Evolutionary conservation across 2,329 filamentous ascomycete genomes (phyloP), one percentile per base, ranked within the genome.

Genomic region (Macroventuria anomochaeta): DNA sequence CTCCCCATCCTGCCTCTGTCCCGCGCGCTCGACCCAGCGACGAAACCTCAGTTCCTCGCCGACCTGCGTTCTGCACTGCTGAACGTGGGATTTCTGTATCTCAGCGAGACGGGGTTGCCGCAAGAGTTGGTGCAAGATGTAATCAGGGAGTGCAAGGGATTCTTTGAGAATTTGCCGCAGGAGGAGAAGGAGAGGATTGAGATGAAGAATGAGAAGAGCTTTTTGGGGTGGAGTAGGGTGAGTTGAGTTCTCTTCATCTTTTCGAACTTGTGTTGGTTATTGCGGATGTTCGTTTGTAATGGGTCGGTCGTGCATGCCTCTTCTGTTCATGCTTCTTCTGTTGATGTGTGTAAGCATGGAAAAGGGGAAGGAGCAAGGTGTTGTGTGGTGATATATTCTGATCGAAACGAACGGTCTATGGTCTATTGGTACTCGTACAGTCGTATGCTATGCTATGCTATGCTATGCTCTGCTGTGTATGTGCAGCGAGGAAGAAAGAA

Each of bases 1-100:
- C 86, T 96, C 53, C 91, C 91, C 1, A 84, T 95, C 46, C 81
- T 96, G 29, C 89, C 93, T 70, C 82, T 96, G 55, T 84, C 88
- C 12, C 78, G 83, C 18, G 88, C 90, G 32, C 78, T 80, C 59
- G 76, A 86, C 62, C 80, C 84, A 15, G 87, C 78, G 5, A 92
- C 88, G 0, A 96, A 95, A 75, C 83, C 88, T 2, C 77, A 77
- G 26, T 95, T 96, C 65, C 82, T 96, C 0, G 74, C 78, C 0
- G 80, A 90, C 47, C 81, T 96, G 26, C 88, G 89, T 13, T 80
- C 89, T 73, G 90, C 90, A 0, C 77, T 96, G 26, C 84, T 96
- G 65, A 88, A 93, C 71, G 89, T 96, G n/a, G 91, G 91, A 1
- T 96, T 96, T 68, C 74, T 96, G 18, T 96, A 96, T 68, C 83